Evolutionary conservation across 805 yeast genomes (phyloP).

Genomic region (Saccharomycopsis fermentans): DNA sequence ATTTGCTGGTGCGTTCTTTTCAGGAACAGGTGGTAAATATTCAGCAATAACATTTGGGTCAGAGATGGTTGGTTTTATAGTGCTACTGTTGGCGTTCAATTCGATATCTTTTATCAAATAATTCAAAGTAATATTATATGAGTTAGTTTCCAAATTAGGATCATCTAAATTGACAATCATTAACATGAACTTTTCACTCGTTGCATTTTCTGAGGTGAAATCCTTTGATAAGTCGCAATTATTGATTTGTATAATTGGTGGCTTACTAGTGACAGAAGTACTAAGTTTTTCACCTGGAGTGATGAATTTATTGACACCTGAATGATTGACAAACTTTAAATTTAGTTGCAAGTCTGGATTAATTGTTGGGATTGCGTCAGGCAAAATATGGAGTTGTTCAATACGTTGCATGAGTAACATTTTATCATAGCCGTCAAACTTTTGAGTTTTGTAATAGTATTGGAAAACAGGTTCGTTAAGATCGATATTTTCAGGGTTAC

Average conservation of each 20-base stretch:
- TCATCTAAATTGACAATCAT: conserved; percentile 85
- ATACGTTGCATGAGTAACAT: conserved; percentile 87
- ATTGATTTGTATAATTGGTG: conserved; percentile 70
- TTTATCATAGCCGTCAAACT: conserved; percentile 63
- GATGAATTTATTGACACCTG: conserved; percentile 54
- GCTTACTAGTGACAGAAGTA: conserved; percentile 58
- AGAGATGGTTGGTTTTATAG: conserved; percentile 36
- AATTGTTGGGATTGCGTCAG: conserved; percentile 88
- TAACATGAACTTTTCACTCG: conserved; percentile 57
- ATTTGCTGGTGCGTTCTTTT: conserved; percentile 75
- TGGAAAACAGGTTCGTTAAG: conserved; percentile 74
- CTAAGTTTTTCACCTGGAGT: conserved; percentile 73
- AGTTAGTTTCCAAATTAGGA: conserved; percentile 63
- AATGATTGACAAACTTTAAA: conserved; percentile 63
- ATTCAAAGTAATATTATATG: conserved; percentile 60
- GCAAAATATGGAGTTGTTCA: conserved; percentile 75
- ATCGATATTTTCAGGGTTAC: conserved; percentile 42
- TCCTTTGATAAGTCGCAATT: conserved; percentile 46
- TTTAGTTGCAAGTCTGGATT: conserved; percentile 70
- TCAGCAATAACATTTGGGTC: conserved; percentile 34
- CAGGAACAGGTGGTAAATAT: conserved; percentile 80
- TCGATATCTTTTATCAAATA: conserved; percentile 69
- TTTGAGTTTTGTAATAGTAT: conserved; percentile 42
- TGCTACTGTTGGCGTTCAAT: conserved; percentile 46
- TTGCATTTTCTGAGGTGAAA: conserved; percentile 24